phyloP scores from a whole-genome alignment of 805 yeast species.

The Candida hispaniensis region DNA sequence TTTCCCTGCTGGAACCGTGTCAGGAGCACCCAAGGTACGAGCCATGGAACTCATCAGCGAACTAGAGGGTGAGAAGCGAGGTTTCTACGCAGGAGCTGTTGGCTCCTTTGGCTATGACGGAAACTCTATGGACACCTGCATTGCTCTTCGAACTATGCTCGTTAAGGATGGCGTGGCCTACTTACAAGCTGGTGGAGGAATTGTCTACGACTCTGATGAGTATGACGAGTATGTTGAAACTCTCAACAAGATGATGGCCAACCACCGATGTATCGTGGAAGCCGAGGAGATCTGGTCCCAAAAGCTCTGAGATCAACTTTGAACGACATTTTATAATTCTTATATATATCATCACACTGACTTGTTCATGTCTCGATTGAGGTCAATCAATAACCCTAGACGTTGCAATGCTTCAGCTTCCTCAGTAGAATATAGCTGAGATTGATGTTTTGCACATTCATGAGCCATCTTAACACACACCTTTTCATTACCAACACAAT shows the following conservation, averaged over 20 bases:
- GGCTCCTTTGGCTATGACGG: constrained; percentile 97
- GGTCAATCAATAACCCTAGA: constrained; percentile 7
- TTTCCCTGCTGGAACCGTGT: constrained; percentile 98
- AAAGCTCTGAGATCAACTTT: constrained; percentile 3
- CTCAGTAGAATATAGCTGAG: constrained; percentile 3
- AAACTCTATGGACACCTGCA: constrained; percentile 93
- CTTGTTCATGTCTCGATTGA: constrained; percentile 2
- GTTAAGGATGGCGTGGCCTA: constrained; percentile 83
- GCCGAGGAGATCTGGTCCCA: constrained; percentile 52
- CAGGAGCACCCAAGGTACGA: constrained; percentile 95
- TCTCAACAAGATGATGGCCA: constrained; percentile 93
- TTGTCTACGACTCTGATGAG: constrained; percentile 90
- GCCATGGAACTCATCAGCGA: constrained; percentile 94
- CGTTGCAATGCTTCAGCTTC: constrained; percentile 12
- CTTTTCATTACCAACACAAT: constrained; percentile 8
- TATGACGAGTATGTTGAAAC: constrained; percentile 93
- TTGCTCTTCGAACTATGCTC: constrained; percentile 95
- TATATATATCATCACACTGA: constrained; percentile 10
- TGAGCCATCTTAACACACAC: constrained; percentile 7
- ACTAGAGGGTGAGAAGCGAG: constrained; percentile 83
- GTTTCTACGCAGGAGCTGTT: constrained; percentile 97
- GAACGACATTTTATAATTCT: constrained; percentile 5
- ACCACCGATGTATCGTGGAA: constrained; percentile 78
- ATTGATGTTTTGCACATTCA: constrained; percentile 6
- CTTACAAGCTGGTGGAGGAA: constrained; percentile 98